Evolutionary conservation across 495 filamentous ascomycete species (phyloP).

Genomic region (Penicillium simplicissimum): DNA sequence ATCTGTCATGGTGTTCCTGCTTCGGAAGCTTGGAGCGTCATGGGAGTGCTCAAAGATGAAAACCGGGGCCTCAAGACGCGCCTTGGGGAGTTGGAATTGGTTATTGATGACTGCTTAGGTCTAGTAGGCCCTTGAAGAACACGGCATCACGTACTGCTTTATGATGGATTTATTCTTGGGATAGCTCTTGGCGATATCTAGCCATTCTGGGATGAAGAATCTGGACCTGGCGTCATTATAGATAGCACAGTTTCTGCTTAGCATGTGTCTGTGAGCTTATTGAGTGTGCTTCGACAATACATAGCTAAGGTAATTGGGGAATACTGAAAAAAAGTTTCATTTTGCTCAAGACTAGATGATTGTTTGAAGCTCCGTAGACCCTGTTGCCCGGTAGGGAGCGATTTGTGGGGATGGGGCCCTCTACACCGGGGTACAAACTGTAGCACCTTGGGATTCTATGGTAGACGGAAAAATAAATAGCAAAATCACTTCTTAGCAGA

Average conservation of each 20-base stretch:
- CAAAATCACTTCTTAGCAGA: neutral
- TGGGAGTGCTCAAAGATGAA: conserved; percentile 69
- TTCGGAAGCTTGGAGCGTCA: conserved; percentile 70
- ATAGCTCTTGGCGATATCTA: neutral
- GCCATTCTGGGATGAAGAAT: neutral
- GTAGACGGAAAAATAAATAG: conserved; percentile 4
- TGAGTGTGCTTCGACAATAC: neutral
- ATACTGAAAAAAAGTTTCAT: neutral
- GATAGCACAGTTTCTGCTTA: conserved; percentile 3
- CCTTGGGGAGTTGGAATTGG: conserved; percentile 64
- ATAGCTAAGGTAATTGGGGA: neutral
- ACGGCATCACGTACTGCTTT: neutral
- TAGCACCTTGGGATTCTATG: neutral
- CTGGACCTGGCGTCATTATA: conserved; percentile 22
- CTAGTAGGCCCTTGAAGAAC: conserved; percentile 49
- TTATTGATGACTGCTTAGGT: conserved; percentile 71
- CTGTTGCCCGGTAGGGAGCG: conserved; percentile 3
- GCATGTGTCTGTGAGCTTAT: neutral
- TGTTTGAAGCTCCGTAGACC: conserved; percentile 15
- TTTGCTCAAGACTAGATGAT: neutral
- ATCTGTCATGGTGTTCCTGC: conserved; percentile 64
- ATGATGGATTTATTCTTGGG: neutral
- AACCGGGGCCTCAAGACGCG: conserved; percentile 69
- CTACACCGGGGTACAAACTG: conserved; percentile 6
- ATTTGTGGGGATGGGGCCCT: conserved; percentile 26